Conservation (phyloP, 352 stramenopile genomes). For the Halophytophthora batemanensis region DNA sequence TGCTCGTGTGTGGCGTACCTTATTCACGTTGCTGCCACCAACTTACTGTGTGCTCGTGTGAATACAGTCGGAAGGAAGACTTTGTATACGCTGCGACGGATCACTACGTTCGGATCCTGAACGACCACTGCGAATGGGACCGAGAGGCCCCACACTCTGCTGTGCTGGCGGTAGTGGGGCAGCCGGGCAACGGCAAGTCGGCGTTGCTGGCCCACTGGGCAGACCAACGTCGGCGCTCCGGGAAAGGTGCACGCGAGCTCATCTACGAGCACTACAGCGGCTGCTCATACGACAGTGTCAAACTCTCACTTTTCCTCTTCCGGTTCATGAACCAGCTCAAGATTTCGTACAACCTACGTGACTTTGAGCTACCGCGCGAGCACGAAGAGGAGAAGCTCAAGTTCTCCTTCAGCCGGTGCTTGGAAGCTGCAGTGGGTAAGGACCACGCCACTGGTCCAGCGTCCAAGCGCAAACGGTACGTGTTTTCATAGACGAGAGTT, state of each 20-base stretch:
- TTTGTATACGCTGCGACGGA: slow-evolving; percentile 61
- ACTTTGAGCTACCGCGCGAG: slow-evolving; percentile 77
- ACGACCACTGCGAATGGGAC: slow-evolving; percentile 65
- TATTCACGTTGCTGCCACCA: background rate
- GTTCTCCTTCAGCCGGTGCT: slow-evolving; percentile 74
- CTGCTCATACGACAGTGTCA: slow-evolving; percentile 83
- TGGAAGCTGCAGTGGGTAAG: slow-evolving; percentile 61
- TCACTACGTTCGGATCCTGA: slow-evolving; percentile 65
- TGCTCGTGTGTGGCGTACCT: background rate
- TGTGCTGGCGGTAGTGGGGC: slow-evolving; percentile 58
- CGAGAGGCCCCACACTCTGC: slow-evolving; percentile 27
- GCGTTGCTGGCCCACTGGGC: slow-evolving; percentile 77
- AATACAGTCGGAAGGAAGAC: slow-evolving; percentile 54
- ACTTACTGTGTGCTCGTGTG: background rate
- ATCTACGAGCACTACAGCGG: slow-evolving; percentile 82
- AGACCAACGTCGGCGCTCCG: slow-evolving; percentile 31
- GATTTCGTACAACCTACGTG: slow-evolving; percentile 57
- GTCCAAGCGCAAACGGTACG: slow-evolving; percentile 28
- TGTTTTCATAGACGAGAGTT: background rate
- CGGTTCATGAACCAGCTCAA: slow-evolving; percentile 82
- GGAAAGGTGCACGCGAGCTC: slow-evolving; percentile 41
- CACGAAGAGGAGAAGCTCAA: slow-evolving; percentile 87
- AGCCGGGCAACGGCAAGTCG: slow-evolving; percentile 71
- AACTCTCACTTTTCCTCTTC: slow-evolving; percentile 80
- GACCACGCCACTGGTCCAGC: slow-evolving; percentile 24